Evolutionary conservation across 2,329 filamentous ascomycete genomes (phyloP), one percentile per base, ranked within the genome.

Genomic region (Orbilia quercus): DNA sequence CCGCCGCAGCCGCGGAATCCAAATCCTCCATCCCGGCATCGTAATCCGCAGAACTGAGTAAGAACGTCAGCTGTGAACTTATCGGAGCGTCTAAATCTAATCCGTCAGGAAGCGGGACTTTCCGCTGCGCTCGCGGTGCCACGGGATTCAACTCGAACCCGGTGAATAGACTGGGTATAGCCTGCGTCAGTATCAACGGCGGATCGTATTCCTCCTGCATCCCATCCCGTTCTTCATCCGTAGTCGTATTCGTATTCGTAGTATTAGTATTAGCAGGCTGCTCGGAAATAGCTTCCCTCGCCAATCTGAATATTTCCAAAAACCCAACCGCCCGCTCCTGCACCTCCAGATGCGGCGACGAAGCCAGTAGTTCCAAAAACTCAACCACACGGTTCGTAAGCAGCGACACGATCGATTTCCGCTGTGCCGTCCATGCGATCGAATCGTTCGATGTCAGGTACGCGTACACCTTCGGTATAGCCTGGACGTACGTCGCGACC

Each of bases 321-420:
- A 96, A 96, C 79, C 97, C 93, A 1, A 97, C 93, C 1, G 93
- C 90, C 65, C 95, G 88, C 80, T 98, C 95, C 81, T 99, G 95
- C 2, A 99, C 92, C 79, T 99, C 95, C 0, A 99, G 84, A 77
- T 89, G 91, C 0, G 94, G 93, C 79, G 98, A 92, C 42, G 89
- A 84, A 0, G 89, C 88, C 14, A 98, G 81, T 0, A 89, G 87
- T 77, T 98, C 93, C 20, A 96, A 83, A 51, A 91, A 90, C 79
- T 95, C 87, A 18, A 96, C 86, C 5, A 97, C 88, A 1, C 92
- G 88, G 25, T 91, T 90, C 81, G 96, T 88, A 22, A 96, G 83
- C 2, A 98, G 85, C 7, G 90, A 88, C 34, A 90, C 87, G 75
- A 88, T 88, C 0, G 90, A 89, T 79, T 91, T 93, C 65, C 90